Evolutionary conservation across 2,329 filamentous ascomycete species (phyloP).

Genomic region (Achaetomium macrosporum): DNA sequence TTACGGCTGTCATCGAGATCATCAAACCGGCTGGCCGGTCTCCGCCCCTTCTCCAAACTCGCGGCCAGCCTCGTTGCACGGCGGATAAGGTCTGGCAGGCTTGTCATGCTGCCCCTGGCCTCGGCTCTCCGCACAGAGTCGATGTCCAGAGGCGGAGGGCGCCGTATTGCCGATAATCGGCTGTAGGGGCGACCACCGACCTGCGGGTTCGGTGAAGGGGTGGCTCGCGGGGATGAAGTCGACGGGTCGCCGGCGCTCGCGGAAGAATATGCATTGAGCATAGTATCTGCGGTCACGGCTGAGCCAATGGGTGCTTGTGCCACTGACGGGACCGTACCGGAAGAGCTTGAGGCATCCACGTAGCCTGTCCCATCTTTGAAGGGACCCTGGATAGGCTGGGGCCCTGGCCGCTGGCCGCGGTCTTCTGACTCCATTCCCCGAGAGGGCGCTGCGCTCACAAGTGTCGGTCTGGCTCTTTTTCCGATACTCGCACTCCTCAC

Average conservation of each 20-base stretch:
- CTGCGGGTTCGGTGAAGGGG: slow-evolving; percentile 22
- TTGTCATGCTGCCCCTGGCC: slow-evolving; percentile 82
- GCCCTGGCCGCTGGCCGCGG: slow-evolving; percentile 30
- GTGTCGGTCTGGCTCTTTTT: slow-evolving; percentile 52
- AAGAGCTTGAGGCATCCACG: slow-evolving; percentile 42
- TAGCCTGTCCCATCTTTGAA: slow-evolving; percentile 43
- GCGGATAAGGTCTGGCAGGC: slow-evolving; percentile 82
- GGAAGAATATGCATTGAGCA: slow-evolving; percentile 46
- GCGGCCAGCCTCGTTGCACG: slow-evolving; percentile 81
- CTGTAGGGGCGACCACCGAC: slow-evolving; percentile 34
- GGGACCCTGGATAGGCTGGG: slow-evolving; percentile 34
- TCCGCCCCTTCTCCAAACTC: slow-evolving; percentile 76
- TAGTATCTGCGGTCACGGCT: slow-evolving; percentile 39
- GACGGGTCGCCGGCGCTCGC: slow-evolving; percentile 41
- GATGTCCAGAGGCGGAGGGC: slow-evolving; percentile 73
- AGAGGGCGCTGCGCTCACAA: slow-evolving; percentile 40
- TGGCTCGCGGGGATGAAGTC: slow-evolving; percentile 23
- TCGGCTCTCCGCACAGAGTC: slow-evolving; percentile 77
- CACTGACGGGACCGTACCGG: slow-evolving; percentile 35
- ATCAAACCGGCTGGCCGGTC: slow-evolving; percentile 55
- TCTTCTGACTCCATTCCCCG: slow-evolving; percentile 26
- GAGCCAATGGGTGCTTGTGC: slow-evolving; percentile 23
- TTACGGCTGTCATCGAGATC: slow-evolving; percentile 46
- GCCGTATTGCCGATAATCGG: slow-evolving; percentile 49
- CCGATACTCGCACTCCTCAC: slow-evolving; percentile 58